These are phyloP conservation scores for Phytophthora aleatoria DNA, from an alignment of 352 stramenopile species.

Conservation along the genomic window DNA sequence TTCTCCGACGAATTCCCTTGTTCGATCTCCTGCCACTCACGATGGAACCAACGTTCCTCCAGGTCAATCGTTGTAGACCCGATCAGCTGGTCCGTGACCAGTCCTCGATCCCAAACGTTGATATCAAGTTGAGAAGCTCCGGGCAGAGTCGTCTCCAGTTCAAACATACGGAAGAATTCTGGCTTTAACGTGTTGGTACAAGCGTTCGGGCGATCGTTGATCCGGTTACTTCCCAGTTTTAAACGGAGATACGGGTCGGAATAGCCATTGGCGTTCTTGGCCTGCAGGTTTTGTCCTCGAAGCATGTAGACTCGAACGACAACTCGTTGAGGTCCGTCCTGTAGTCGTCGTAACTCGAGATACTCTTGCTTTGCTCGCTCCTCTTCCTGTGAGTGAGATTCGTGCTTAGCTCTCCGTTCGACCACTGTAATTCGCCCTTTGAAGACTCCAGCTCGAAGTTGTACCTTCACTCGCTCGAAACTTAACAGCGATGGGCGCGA, in stretches of 20 bases:
- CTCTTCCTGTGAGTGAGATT: constrained; percentile 27
- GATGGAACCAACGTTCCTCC: constrained; percentile 94
- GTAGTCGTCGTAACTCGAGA: constrained; percentile 25
- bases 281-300: constrained; percentile 68
- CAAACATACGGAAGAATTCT: constrained; percentile 77
- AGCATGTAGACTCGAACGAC: constrained; percentile 81
- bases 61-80: constrained; percentile 92
- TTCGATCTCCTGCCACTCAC: constrained; percentile 77
- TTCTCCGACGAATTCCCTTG: constrained; percentile 19
- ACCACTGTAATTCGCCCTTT: constrained; percentile 78
- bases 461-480: constrained; percentile 54
- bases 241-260: constrained; percentile 81
- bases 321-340: constrained; percentile 56
- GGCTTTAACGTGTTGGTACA: constrained; percentile 81
- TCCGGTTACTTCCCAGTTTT: constrained; percentile 70
- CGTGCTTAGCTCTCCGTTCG: constrained; percentile 30
- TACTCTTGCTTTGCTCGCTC: constrained; percentile 23
- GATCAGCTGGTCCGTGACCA: constrained; percentile 87
- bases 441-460: constrained; percentile 75
- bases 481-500: constrained; percentile 59
- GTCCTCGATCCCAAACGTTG: constrained; percentile 79
- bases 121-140: constrained; percentile 83
- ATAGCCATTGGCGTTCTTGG: constrained; percentile 80
- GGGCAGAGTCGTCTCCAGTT: constrained; percentile 70
- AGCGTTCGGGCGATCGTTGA: constrained; percentile 70